These are phyloP conservation scores for Hirsutella rhossiliensis DNA, from an alignment of 2,329 filamentous ascomycete species.

Conservation along the genomic window DNA sequence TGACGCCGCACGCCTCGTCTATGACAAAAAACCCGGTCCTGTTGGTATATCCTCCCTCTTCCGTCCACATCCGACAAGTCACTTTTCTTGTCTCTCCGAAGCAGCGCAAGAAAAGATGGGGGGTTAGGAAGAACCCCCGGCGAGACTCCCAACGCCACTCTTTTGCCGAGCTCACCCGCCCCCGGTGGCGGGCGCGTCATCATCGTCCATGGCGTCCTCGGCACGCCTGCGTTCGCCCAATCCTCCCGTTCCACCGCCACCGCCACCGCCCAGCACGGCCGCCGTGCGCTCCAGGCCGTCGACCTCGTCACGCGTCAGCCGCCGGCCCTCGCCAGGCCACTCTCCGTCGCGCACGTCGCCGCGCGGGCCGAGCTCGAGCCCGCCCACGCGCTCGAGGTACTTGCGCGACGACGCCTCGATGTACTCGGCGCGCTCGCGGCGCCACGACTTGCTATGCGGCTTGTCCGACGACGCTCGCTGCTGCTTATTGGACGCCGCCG, in stretches of 20 bases:
- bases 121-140: too few relatives aligned
- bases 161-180: too few relatives aligned
- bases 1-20: too few relatives aligned
- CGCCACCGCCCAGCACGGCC: slow-evolving; percentile 24
- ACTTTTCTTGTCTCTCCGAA: neutral
- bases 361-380: slow-evolving; percentile 49
- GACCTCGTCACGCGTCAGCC: slow-evolving; percentile 38
- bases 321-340: slow-evolving; percentile 44
- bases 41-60: neutral
- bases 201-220: neutral
- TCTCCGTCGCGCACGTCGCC: slow-evolving; percentile 55
- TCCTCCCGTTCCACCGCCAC: too few relatives aligned
- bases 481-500: slow-evolving; percentile 4
- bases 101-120: too few relatives aligned
- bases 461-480: too few relatives aligned
- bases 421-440: slow-evolving; percentile 65
- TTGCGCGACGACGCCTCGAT: slow-evolving; percentile 68
- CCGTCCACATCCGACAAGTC: neutral
- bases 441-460: slow-evolving; percentile 39
- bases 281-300: slow-evolving; percentile 43
- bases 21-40: neutral
- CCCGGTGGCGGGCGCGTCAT: neutral
- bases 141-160: too few relatives aligned
- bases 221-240: neutral
- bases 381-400: slow-evolving; percentile 60